A percentile compares a stretch with the other conserved stretches of the same genome.
phyloP scores from a whole-genome alignment of 2,329 filamentous ascomycete species.

The Talaromyces marneffei region DNA sequence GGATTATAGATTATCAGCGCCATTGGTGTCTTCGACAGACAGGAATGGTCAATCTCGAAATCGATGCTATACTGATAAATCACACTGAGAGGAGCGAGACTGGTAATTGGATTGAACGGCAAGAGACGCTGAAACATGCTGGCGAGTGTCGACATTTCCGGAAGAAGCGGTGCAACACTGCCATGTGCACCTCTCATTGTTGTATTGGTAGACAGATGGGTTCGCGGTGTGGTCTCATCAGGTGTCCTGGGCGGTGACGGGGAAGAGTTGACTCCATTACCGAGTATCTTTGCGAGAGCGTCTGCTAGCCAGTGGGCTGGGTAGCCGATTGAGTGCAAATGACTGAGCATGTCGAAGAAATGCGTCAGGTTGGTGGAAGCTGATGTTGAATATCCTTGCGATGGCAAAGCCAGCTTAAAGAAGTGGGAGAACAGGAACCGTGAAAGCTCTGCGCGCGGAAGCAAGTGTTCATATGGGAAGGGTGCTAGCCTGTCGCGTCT shows the following conservation, averaged over 20 bases:
- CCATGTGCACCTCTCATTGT: background rate
- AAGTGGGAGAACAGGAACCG: constrained; percentile 10
- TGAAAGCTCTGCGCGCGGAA: constrained; percentile 10
- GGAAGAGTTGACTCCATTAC: constrained; percentile 3
- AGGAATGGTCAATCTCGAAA: background rate
- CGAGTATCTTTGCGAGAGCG: constrained; percentile 11
- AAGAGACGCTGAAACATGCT: constrained; percentile 13
- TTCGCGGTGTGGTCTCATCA: background rate
- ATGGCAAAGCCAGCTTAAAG: constrained; percentile 6
- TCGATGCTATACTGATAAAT: constrained; percentile 10
- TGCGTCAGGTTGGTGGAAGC: constrained; percentile 3
- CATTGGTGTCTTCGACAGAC: background rate
- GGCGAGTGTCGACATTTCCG: constrained; percentile 8
- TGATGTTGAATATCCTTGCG: background rate
- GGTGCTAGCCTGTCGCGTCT: background rate
- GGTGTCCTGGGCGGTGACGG: constrained; percentile 8
- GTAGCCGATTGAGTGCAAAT: constrained; percentile 14
- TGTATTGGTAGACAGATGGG: background rate
- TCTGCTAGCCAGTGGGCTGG: constrained; percentile 16
- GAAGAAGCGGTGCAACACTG: constrained; percentile 6
- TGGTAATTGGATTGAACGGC: constrained; percentile 3
- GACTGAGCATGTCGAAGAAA: constrained; percentile 15
- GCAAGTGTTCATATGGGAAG: constrained; percentile 9
- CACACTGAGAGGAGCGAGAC: background rate
- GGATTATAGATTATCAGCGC: constrained; percentile 4